phyloP scores from a whole-genome alignment of 2,329 filamentous ascomycete species.

The Xylariaceae sp. region DNA sequence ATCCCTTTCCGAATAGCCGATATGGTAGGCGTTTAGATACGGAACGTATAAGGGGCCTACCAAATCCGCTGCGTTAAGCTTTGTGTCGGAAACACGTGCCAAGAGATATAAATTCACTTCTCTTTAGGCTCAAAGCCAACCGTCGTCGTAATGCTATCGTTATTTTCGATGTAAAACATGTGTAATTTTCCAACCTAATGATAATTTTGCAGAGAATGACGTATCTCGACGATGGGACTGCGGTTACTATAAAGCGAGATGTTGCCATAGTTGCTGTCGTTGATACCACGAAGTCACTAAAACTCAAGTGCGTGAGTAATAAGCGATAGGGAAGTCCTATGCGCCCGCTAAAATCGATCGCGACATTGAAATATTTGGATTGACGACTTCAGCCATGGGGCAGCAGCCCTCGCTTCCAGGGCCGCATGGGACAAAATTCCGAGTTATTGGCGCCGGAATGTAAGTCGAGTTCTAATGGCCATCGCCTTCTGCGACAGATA shows the following conservation, averaged over 20 bases:
- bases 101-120: slow-evolving; percentile 22
- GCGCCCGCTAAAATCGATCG: slow-evolving; percentile 20
- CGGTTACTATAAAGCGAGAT: slow-evolving; percentile 20
- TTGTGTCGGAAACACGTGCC: slow-evolving; percentile 9
- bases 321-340: neutral
- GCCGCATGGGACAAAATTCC: slow-evolving; percentile 43
- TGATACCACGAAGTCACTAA: slow-evolving; percentile 15
- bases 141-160: too few species aligned
- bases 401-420: slow-evolving; percentile 41
- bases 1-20: slow-evolving; percentile 22
- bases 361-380: slow-evolving; percentile 19
- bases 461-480: slow-evolving; percentile 29
- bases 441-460: slow-evolving; percentile 46
- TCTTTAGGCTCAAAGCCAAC: slow-evolving; percentile 27
- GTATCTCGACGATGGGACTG: slow-evolving; percentile 9
- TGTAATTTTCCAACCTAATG: slow-evolving; percentile 4
- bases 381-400: slow-evolving; percentile 36
- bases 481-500: slow-evolving; percentile 6
- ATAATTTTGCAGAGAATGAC: slow-evolving; percentile 11
- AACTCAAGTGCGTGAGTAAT: slow-evolving; percentile 9
- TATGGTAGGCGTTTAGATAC: slow-evolving; percentile 4
- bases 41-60: slow-evolving; percentile 24
- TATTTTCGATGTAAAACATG: slow-evolving; percentile 13
- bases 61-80: slow-evolving; percentile 3
- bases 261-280: slow-evolving; percentile 14